Evolutionary conservation across 176 grass and related monocot genomes (phyloP), one percentile per base, ranked within the genome.

Genomic region (Oryza punctata): DNA sequence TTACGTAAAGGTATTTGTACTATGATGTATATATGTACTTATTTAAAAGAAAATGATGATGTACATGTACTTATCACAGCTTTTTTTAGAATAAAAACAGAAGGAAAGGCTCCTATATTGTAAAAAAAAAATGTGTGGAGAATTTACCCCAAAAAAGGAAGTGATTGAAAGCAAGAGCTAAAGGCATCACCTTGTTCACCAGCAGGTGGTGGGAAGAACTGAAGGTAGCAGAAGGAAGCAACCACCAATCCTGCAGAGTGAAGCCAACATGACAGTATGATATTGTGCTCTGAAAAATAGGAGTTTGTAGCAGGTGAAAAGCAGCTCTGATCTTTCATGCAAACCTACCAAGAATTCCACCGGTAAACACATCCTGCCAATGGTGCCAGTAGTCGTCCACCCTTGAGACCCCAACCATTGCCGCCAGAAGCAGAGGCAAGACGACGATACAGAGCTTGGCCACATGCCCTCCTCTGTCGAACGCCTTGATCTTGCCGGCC

Each of bases 341-440:
- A n/a, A 38, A 7, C 72, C 21, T 61, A 84, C 87, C 87, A 0
- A 89, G 60, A 30, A 89, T 79, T 2, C 81, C 81, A 40, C 87
- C 87, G 5, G 76, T 71, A 10, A 90, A 82, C 46, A 90, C 84
- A 2, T 90, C 88, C 63, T 90, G 88, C 88, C 88, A 90, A 10
- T 90, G 88, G 80, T 90, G 88, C 84, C 88, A 90, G 84, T 90
- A 86, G 79, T 86, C 84, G 2, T 82, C 84, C 2, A 90, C 84
- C 63, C 84, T 27, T 7, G 88, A 90, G 10, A 90, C 74, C 3
- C 57, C 88, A 14, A 86, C 47, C 83, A 90, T 67, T 2, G 88
- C 79, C 0, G 88, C 84, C 0, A 86, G 35, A 37, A 90, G 88
- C 68, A 90, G 88, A 18, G 84, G 88, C 67, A 90, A 21, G 8